Evolutionary conservation across 345 rosid genomes (phyloP).

Genomic region (Rhizophora apiculata): DNA sequence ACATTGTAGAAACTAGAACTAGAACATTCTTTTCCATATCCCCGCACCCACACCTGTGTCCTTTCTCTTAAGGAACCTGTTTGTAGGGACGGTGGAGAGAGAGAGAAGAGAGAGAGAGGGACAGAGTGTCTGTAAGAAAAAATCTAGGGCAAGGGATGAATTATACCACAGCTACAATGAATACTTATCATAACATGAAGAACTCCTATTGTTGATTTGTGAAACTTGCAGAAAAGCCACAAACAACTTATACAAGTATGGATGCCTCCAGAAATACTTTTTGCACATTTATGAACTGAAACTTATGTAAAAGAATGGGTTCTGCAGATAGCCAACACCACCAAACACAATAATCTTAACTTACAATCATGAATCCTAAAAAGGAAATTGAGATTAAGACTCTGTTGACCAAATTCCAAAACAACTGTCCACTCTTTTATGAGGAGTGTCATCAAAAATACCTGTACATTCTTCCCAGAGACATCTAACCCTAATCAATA

Average conservation of each 20-base stretch:
- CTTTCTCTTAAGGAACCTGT: slow-evolving; percentile 49
- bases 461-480: not conserved
- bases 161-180: not conserved
- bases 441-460: not conserved
- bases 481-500: not conserved
- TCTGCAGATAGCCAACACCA: not conserved
- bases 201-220: no score
- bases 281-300: not conserved
- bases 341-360: not conserved
- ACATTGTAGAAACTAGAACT: slow-evolving; percentile 20
- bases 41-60: slow-evolving; percentile 66
- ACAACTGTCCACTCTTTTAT: not conserved
- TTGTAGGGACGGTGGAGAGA: not conserved
- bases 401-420: not conserved
- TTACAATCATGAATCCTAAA: not conserved
- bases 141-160: not conserved
- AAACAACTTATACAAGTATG: no score
- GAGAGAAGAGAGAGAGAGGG: not conserved
- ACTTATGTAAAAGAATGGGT: no score
- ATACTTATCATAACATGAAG: no score
- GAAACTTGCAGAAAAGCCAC: no score
- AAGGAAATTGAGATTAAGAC: not conserved
- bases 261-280: no score
- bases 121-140: not conserved
- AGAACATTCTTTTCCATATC: slow-evolving; percentile 27